phyloP scores from a whole-genome alignment of 1,284 basidiomycete genomes.

The Marasmius tenuissimus region DNA sequence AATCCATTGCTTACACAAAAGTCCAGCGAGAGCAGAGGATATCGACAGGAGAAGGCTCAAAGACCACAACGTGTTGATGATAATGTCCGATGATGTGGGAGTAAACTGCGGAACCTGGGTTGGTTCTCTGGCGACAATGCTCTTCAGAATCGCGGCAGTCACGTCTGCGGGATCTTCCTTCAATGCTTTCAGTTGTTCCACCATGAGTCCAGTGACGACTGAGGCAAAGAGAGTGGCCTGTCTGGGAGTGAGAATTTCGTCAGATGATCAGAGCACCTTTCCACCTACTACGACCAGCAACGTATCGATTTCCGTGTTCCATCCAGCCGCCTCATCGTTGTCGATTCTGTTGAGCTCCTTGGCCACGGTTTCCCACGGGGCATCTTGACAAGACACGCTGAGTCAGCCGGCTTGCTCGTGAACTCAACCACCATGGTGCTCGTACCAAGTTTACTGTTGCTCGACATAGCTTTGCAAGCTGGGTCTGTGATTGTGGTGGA shows the following conservation, averaged over 20 bases:
- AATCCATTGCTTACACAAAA: not conserved
- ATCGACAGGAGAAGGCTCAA: not conserved
- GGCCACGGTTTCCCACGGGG: not conserved
- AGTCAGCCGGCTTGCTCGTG: no score
- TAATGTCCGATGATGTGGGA: not conserved
- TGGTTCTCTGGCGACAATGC: not conserved
- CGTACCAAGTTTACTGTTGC: no score
- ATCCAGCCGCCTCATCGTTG: not conserved
- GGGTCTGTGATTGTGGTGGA: no score
- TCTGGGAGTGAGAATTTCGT: not conserved
- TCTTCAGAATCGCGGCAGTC: not conserved
- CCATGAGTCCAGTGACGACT: not conserved
- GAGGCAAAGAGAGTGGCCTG: not conserved
- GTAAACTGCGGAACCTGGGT: not conserved
- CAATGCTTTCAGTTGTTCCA: not conserved
- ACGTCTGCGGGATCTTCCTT: not conserved
- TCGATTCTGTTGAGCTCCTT: not conserved
- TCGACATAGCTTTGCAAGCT: no score
- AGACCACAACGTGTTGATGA: not conserved
- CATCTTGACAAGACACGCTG: not conserved
- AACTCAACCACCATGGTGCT: no score
- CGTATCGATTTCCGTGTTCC: not conserved
- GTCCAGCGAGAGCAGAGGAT: not conserved
- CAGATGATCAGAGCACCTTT: not conserved
- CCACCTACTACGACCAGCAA: not conserved